phyloP scores from a whole-genome alignment of 345 rosid species.

The Combretum micranthum region DNA sequence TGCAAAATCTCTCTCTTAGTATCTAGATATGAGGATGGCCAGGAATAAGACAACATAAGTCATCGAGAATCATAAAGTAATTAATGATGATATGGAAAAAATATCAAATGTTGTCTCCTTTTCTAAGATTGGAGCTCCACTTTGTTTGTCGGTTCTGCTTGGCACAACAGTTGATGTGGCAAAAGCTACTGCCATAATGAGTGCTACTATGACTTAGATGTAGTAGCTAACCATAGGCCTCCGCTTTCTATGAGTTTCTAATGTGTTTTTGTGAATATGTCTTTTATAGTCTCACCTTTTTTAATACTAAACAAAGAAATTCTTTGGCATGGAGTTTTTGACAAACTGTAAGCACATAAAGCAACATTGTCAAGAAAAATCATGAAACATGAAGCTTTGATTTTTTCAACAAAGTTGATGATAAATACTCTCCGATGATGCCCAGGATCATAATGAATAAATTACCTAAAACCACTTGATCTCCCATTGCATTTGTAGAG shows the following conservation, averaged over 20 bases:
- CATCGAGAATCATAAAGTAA: conserved; percentile 35
- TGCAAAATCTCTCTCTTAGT: conserved; percentile 29
- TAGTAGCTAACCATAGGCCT: conserved; percentile 36
- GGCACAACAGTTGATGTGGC: conserved; percentile 40
- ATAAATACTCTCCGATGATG: too few relatives aligned
- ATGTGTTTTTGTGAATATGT: conserved; percentile 32
- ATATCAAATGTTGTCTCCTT: conserved; percentile 25
- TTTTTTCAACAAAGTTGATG: too few relatives aligned
- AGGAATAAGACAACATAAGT: conserved; percentile 29
- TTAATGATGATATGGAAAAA: conserved; percentile 31
- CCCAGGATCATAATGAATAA: background rate
- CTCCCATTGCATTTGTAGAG: conserved; percentile 65
- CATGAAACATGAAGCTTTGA: too few relatives aligned
- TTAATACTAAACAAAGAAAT: conserved; percentile 25
- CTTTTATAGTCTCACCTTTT: conserved; percentile 18
- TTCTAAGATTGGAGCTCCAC: conserved; percentile 23
- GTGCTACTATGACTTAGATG: conserved; percentile 49
- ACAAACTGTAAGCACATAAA: conserved; percentile 29
- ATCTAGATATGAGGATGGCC: conserved; percentile 36
- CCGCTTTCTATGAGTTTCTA: conserved; percentile 25
- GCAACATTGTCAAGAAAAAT: too few relatives aligned
- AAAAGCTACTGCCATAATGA: conserved; percentile 49
- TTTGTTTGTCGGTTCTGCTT: conserved; percentile 15
- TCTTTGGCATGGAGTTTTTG: conserved; percentile 25
- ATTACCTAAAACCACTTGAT: conserved; percentile 53